Conservation (phyloP, 2,329 filamentous ascomycete genomes). For the Plectosphaerella plurivora region DNA sequence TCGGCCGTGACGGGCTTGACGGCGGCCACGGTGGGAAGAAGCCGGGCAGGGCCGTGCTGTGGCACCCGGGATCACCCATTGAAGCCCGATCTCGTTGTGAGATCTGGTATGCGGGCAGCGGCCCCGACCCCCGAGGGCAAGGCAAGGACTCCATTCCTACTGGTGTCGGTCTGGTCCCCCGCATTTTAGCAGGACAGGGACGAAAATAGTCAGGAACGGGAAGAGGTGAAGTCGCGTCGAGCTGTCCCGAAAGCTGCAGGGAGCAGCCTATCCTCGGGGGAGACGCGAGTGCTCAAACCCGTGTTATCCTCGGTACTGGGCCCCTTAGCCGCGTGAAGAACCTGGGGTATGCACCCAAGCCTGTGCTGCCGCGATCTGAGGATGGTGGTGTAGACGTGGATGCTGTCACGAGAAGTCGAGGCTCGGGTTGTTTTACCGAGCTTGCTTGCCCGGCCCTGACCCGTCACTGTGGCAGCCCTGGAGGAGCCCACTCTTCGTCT, state of each 20-base stretch:
- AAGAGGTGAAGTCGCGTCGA: slow-evolving; percentile 10
- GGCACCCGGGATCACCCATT: background rate
- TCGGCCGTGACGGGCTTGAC: background rate
- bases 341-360: background rate
- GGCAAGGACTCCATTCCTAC: background rate
- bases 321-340: background rate
- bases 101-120: background rate
- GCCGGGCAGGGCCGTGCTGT: background rate
- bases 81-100: background rate
- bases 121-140: background rate
- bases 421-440: background rate
- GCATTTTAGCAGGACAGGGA: slow-evolving; percentile 5
- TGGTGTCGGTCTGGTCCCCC: background rate
- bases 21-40: background rate
- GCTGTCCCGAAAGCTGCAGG: slow-evolving; percentile 6
- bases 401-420: background rate
- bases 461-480: background rate
- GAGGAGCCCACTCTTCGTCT: background rate
- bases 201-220: slow-evolving; percentile 19
- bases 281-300: slow-evolving; percentile 6
- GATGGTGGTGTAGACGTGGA: background rate
- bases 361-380: background rate
- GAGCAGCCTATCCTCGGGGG: slow-evolving; percentile 3
- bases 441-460: background rate
- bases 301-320: slow-evolving; percentile 10